Evolutionary conservation across 495 filamentous ascomycete genomes (phyloP), one percentile per base, ranked within the genome.

Genomic region (Penicillium antarcticum): DNA sequence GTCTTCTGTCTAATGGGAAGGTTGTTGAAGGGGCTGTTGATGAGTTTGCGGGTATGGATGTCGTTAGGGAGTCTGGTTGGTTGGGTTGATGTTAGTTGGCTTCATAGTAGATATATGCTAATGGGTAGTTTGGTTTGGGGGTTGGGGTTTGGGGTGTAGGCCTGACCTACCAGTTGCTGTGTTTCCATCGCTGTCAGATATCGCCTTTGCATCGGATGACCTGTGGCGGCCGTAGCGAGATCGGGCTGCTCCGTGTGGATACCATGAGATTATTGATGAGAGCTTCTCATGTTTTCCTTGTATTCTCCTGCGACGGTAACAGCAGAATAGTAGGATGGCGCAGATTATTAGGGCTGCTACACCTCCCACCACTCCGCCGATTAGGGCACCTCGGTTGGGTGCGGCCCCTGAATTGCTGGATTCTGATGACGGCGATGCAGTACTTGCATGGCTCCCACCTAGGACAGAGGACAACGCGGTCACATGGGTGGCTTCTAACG

Each of bases 301-400:
- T 38, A 39, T 56, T 33, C 42, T 58, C 40, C 56, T 68, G 36
- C 61, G 57, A 8, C 65, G 60, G 35, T 56, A 57, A 42, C 55
- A 53, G 19, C 62, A 53, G 35, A 56, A 66, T 0, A 62, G 18
- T 2, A 66, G 14, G 3, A 68, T 12, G 9, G 38, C 40, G 3
- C 60, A 17, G 5, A 71, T n/a, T 1, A 67, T n/a, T 8, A 60
- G 13, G 5, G 37, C 66, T 21, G 48, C 35, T 0, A 65, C 24
- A 0, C 61, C 63, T 26, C 62, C 70, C 0, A 69, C 39, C 6
- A 58, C 54, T 2, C 58, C 70, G 21, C 70, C 71, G 39, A 73
- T 67, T 18, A 67, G 44, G 2, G 46, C 58, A 6, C 23, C 40
- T 19, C 47, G 55, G 26, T 34, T 60, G 29, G 34, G 37, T 8